Base-by-base conservation (phyloP, 2,329 filamentous ascomycete species). In the Botrytis deweyae region DNA sequence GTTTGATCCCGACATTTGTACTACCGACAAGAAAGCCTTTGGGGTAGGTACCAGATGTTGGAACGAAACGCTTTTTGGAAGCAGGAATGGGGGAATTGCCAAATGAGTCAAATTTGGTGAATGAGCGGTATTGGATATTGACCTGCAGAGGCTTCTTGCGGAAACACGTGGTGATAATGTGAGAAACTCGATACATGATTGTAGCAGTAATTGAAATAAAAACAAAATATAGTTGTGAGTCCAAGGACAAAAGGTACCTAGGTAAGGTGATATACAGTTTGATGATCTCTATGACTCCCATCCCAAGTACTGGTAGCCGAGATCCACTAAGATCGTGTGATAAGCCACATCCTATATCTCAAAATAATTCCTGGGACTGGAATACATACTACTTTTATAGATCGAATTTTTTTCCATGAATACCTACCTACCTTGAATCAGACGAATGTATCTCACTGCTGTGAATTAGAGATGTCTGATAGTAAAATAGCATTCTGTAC, bases 1-100 rank as follows among this genome's bases (percentile, higher is more conserved):
- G 44, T 18, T 52, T 52, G 6, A 67, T 67, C 22, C 65, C 46
- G 5, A 40, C 46, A 40, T 67, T 40, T 18, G 46, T 40, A 20
- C 46, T 52, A 6, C 65, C 65, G 2, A 55, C 4, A n/a, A 55
- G 20, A n/a, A 55, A 67, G 1, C 65, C 65, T 25, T 55, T 55
- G 2, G 65, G 65, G 14, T 55, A 67, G 16, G 89, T 93, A 76
- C 94, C 95, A 42, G 87, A 88, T 1, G 88, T 91, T 14, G 95
- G 94, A 69, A 98, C 89, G 82, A 96, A 97, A 83, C 95, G 95
- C 83, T 91, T 88, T 86, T 97, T 98, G 74, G 91, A 88, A 25
- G 88, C 88, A 0, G 94, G 93, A 73, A 97, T 85, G 42, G 84
- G 72, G 12, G 68, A 49, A 40, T 66, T 67, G 14, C 68, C 62